phyloP scores from a whole-genome alignment of 768 basidiomycete species.

The Rhodotorula toruloides region DNA sequence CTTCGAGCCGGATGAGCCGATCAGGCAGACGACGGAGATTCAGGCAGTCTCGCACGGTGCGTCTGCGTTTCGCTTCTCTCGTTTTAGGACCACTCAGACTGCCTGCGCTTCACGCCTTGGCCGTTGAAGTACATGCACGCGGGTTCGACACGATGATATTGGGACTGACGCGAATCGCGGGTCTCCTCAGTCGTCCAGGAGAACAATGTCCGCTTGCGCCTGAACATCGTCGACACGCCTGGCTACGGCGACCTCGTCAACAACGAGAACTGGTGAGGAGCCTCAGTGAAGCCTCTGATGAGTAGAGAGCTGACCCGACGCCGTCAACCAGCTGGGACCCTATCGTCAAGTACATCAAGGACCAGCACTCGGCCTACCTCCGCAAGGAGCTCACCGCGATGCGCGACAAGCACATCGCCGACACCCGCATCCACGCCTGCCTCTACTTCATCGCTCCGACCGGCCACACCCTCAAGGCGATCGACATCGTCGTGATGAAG shows the following conservation, averaged over 20 bases:
- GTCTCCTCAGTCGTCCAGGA: slow-evolving; percentile 73
- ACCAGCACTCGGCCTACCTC: slow-evolving; percentile 97
- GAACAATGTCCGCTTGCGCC: slow-evolving; percentile 84
- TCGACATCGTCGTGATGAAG: slow-evolving; percentile 98
- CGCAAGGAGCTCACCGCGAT: slow-evolving; percentile 98
- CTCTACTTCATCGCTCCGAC: slow-evolving; percentile 98
- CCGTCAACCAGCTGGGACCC: slow-evolving; percentile 98
- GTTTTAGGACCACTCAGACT: no score
- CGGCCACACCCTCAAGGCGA: slow-evolving; percentile 91
- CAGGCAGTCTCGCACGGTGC: slow-evolving; percentile 87
- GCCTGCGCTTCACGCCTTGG: not conserved
- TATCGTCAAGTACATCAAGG: slow-evolving; percentile 98
- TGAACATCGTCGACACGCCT: slow-evolving; percentile 98
- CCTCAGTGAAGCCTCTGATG: slow-evolving; percentile 2
- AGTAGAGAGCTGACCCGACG: no score
- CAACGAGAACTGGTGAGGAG: slow-evolving; percentile 88
- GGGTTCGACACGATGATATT: not conserved
- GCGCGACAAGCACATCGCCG: slow-evolving; percentile 96
- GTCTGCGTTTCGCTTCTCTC: slow-evolving; percentile 42
- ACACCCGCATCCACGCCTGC: slow-evolving; percentile 97
- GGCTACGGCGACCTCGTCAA: slow-evolving; percentile 98
- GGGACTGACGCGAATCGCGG: not conserved
- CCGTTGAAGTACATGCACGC: no score
- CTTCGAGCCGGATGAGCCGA: slow-evolving; percentile 74
- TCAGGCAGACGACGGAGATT: slow-evolving; percentile 94